Base-by-base conservation (phyloP, 768 basidiomycete species). In the Epithele typhae region DNA sequence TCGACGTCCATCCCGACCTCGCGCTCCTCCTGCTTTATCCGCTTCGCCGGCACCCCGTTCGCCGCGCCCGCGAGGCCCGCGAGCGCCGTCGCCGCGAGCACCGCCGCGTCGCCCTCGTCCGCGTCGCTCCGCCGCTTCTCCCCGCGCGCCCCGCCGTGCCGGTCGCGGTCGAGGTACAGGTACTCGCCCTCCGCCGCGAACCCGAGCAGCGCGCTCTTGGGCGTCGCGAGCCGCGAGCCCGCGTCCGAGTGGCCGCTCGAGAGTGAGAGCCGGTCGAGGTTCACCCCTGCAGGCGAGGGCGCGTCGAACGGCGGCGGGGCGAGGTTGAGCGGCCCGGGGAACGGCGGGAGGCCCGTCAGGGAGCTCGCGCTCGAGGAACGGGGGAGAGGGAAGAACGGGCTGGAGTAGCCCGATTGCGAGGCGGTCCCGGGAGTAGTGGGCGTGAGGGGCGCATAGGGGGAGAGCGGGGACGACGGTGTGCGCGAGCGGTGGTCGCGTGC, bases 261-360 rank as follows among this genome's bases (percentile, higher is more conserved):
- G 25, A 61, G 45, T 41, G 60, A 52, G 18, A 61, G 57, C 37
- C 52, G 54, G 43, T 61, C 54, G 18, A 61, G 49, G 56, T 38
- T 23, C n/a, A n/a, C n/a, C n/a, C n/a, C n/a, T n/a, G n/a, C n/a
- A n/a, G n/a, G n/a, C n/a, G n/a, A n/a, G n/a, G n/a, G n/a, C n/a
- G n/a, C n/a, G n/a, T n/a, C n/a, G n/a, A n/a, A n/a, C n/a, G n/a
- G n/a, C 45, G 47, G 45, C 4, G 23, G 52, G 36, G 41, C 39
- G 37, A 51, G 39, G 47, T 36, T 55, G n/a, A 56, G 49, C 35
- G 41, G 51, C 12, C 51, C 51, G 19, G 51, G 51, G 43, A 52
- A 52, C 0, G 42, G 45, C 17, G 37, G 21, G 12, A 52, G 42
- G 37, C 51, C n/a, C 27, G 46, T 30, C 15, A 52, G 42, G n/a